These are phyloP conservation scores for Alternaria gaisen DNA, from an alignment of 2,329 filamentous ascomycete genomes.

Conservation along the genomic window DNA sequence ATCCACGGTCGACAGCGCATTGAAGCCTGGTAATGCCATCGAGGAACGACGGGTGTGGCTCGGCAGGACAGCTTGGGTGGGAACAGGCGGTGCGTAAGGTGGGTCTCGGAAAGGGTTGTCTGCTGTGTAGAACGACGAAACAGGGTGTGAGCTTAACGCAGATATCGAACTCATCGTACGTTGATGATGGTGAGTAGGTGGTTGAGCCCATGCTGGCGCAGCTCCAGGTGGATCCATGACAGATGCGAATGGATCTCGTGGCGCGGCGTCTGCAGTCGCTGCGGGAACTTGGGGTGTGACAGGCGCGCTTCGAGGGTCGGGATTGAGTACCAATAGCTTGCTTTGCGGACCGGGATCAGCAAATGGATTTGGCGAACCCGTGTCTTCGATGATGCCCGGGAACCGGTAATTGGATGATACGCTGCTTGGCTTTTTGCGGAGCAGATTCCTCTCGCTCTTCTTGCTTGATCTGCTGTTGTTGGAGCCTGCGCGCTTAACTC, in stretches of 20 bases:
- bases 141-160: conserved; percentile 41
- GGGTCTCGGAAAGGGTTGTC: conserved; percentile 41
- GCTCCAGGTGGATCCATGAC: conserved; percentile 37
- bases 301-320: conserved; percentile 33
- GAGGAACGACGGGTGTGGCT: conserved; percentile 32
- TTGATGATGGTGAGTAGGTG: conserved; percentile 32
- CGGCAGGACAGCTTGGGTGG: conserved; percentile 34
- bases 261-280: conserved; percentile 27
- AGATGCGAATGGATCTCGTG: conserved; percentile 44
- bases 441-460: conserved; percentile 42
- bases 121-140: conserved; percentile 38
- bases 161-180: conserved; percentile 42
- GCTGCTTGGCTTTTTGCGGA: conserved; percentile 44
- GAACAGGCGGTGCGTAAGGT: conserved; percentile 32
- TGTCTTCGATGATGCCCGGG: conserved; percentile 39
- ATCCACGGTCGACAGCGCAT: conserved; percentile 26
- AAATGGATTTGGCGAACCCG: conserved; percentile 40
- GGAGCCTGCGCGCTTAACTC: conserved; percentile 34
- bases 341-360: conserved; percentile 35
- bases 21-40: conserved; percentile 30
- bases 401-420: conserved; percentile 39
- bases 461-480: conserved; percentile 43
- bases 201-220: conserved; percentile 37
- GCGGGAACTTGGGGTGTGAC: conserved; percentile 38
- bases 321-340: conserved; percentile 37